A percentile compares a stretch with the other conserved stretches of the same genome.
Conservation (phyloP, 768 basidiomycete genomes). For the Pleurotus salmoneostramineus region DNA sequence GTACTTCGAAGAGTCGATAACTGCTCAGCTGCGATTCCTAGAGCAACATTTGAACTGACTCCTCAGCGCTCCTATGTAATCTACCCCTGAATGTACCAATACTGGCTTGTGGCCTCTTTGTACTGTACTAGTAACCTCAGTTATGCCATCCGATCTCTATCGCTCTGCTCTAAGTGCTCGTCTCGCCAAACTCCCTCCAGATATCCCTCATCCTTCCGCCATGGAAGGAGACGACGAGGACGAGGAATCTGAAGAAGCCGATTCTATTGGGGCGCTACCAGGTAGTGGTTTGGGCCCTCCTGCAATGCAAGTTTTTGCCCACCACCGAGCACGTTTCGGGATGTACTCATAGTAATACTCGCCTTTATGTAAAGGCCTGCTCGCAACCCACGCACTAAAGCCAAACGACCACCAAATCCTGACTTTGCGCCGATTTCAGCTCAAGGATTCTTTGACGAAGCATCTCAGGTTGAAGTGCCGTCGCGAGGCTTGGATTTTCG, state of each 20-base stretch:
- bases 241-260: conserved; percentile 54
- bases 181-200: conserved; percentile 65
- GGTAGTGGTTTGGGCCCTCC: conserved; percentile 59
- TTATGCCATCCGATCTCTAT: conserved; percentile 63
- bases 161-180: conserved; percentile 77
- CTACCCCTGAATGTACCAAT: too few relatives aligned
- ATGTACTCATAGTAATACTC: conserved; percentile 14
- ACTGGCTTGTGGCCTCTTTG: background rate
- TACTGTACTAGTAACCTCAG: background rate
- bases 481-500: conserved; percentile 62
- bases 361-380: conserved; percentile 26
- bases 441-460: conserved; percentile 70
- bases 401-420: conserved; percentile 45
- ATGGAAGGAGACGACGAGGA: conserved; percentile 25
- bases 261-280: conserved; percentile 60
- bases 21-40: background rate
- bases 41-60: background rate
- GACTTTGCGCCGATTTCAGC: conserved; percentile 79
- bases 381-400: conserved; percentile 18
- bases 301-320: conserved; percentile 45
- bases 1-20: background rate
- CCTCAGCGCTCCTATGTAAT: too few relatives aligned
- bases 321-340: conserved; percentile 7
- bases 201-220: conserved; percentile 35
- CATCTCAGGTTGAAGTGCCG: conserved; percentile 71